Conservation (phyloP, 2,329 filamentous ascomycete genomes). For the Fusarium nurragi region DNA sequence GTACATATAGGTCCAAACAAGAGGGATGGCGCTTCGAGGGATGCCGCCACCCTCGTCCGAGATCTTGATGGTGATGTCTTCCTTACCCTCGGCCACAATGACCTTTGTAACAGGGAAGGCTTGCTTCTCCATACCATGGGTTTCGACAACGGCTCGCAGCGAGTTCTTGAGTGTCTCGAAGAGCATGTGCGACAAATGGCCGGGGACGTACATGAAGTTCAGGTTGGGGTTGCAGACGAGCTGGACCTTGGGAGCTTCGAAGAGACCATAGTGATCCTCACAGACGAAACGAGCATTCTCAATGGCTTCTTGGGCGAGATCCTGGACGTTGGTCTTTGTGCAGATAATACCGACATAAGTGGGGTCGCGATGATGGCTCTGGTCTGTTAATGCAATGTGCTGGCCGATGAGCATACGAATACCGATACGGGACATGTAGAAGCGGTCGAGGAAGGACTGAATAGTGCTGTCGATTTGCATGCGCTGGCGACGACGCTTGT, state of each 20-base stretch:
- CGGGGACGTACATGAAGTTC: constrained; percentile 99
- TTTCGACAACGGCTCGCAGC: constrained; percentile 93
- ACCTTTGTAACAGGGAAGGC: constrained; percentile 97
- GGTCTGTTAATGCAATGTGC: constrained; percentile 95
- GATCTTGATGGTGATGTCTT: constrained; percentile 99
- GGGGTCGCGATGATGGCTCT: constrained; percentile 87
- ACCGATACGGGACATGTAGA: constrained; percentile 99
- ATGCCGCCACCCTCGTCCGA: constrained; percentile 97
- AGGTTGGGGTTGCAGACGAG: constrained; percentile 94
- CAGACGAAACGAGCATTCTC: constrained; percentile 99
- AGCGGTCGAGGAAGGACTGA: constrained; percentile 96
- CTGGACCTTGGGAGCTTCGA: constrained; percentile 95
- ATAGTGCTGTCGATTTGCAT: constrained; percentile 99
- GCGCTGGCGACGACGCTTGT: constrained; percentile 93
- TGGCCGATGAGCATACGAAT: constrained; percentile 99
- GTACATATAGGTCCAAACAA: constrained; percentile 99
- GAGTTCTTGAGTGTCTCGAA: constrained; percentile 99
- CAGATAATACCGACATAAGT: constrained; percentile 99
- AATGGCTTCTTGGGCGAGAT: constrained; percentile 95
- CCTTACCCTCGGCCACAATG: constrained; percentile 95
- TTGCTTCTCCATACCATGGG: constrained; percentile 92
- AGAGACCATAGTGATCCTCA: constrained; percentile 97
- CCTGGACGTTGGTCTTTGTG: constrained; percentile 95
- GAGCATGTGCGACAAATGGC: constrained; percentile 99
- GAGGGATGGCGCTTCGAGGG: constrained; percentile 87